Evolutionary conservation across 2,329 filamentous ascomycete genomes (phyloP).

Genomic region (Rachicladosporium sp.): DNA sequence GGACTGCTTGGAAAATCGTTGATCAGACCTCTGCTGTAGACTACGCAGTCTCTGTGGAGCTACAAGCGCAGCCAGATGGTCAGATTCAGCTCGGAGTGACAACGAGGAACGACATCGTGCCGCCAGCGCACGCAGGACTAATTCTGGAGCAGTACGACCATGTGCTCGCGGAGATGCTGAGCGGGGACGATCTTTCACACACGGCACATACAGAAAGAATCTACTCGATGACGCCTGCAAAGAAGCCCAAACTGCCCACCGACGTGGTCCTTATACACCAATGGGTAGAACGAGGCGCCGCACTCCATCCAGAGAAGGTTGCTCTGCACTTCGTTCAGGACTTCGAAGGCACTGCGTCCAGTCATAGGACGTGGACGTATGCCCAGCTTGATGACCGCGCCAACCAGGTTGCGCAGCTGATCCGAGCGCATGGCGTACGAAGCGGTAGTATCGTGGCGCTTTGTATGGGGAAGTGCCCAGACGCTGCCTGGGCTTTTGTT

Average conservation of each 20-base stretch:
- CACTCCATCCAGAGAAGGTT: constrained; percentile 41
- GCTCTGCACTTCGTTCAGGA: constrained; percentile 57
- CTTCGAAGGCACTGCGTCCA: constrained; percentile 36
- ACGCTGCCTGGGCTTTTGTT: constrained; percentile 71
- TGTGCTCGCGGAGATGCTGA: constrained; percentile 47
- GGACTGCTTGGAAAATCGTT: constrained; percentile 43
- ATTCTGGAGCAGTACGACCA: constrained; percentile 62
- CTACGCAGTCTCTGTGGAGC: constrained; percentile 69
- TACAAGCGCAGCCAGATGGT: constrained; percentile 44
- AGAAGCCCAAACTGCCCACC: constrained; percentile 44
- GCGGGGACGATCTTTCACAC: neutral
- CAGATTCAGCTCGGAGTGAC: constrained; percentile 53
- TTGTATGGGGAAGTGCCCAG: constrained; percentile 74
- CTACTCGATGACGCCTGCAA: constrained; percentile 48
- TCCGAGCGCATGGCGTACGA: constrained; percentile 37
- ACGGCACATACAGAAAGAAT: constrained; percentile 22
- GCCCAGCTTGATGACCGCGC: constrained; percentile 56
- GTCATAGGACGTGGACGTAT: constrained; percentile 58
- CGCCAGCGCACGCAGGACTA: constrained; percentile 52
- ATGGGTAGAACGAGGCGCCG: constrained; percentile 58
- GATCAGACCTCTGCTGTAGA: constrained; percentile 60
- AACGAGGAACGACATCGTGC: constrained; percentile 52
- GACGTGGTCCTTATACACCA: constrained; percentile 56
- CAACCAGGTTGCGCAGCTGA: constrained; percentile 58
- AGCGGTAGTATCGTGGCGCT: constrained; percentile 57